Base-by-base conservation (phyloP, 106 monocot species). In the Dioscorea alata region DNA sequence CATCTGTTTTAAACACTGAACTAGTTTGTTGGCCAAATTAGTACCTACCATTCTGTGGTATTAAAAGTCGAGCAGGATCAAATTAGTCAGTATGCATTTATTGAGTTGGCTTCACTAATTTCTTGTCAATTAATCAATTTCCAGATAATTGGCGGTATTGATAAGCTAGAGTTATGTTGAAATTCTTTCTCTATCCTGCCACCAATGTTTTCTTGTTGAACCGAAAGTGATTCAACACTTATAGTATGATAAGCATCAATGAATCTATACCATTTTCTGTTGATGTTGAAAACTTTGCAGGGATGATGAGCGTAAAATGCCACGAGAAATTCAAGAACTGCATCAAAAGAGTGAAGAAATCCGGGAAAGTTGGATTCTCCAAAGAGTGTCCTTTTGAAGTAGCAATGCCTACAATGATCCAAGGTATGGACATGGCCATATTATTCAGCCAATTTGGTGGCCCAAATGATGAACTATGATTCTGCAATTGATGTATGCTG, bases 371-470 rank as follows among this genome's bases (percentile, higher is more conserved):
- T 32, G 96, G 92, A 68, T 97, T 92, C 77, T 92, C 96, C 4
- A 71, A 77, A 49, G 74, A 65, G 8, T 92, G 96, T 18, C 82
- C 86, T 0, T 92, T 89, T 35, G 86, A 81, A 50, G 58, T 67
- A 23, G 86, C 80, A 0, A 89, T 97, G 80, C 75, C 86, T 25
- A 89, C 82, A 16, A 92, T 92, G 92, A 83, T 81, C 15, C 88
- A 92, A 57, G 96, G 89, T 49, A 97, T 97, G 92, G 92, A 92
- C 63, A 89, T 97, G 96, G 92, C 96, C 49, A 92, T 92, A 60
- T 57, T 97, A 28, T 80, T 97, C 18, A 87, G 89, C 80, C 86
- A 97, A 73, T 10, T 97, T 0, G 86, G 96, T 32, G 48, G 32
- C 63, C 51, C 69, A 22, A 73, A 80, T 23, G 48, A 5, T 17